These are phyloP conservation scores for Fonsecaea multimorphosa DNA, from an alignment of 2,329 filamentous ascomycete genomes.

Conservation along the genomic window DNA sequence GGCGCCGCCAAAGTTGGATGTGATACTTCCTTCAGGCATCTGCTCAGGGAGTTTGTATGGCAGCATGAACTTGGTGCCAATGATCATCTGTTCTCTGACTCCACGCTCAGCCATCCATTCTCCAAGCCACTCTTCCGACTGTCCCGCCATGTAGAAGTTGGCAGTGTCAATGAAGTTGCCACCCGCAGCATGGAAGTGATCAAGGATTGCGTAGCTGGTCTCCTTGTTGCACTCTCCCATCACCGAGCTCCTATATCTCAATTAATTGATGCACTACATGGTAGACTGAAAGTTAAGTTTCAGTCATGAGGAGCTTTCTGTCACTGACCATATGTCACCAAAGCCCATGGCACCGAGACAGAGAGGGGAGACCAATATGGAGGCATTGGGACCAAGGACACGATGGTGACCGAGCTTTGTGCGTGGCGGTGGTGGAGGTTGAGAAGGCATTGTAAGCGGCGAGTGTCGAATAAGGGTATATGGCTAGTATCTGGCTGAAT, in stretches of 20 bases:
- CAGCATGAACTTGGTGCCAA: slow-evolving; percentile 61
- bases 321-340: slow-evolving; percentile 46
- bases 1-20: slow-evolving; percentile 52
- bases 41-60: slow-evolving; percentile 43
- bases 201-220: slow-evolving; percentile 53
- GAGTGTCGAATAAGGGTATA: not conserved
- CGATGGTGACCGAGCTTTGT: slow-evolving; percentile 59
- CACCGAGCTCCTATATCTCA: slow-evolving; percentile 47
- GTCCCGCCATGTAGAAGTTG: slow-evolving; percentile 47
- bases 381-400: slow-evolving; percentile 58
- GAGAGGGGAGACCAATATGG: slow-evolving; percentile 61
- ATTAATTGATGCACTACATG: not conserved
- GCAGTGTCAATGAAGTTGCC: slow-evolving; percentile 62
- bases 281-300: not conserved
- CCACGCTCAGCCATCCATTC: slow-evolving; percentile 57
- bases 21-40: slow-evolving; percentile 9
- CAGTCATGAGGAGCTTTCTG: not conserved
- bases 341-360: slow-evolving; percentile 63
- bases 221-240: slow-evolving; percentile 50
- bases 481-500: not conserved
- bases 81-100: slow-evolving; percentile 57
- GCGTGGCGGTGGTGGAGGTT: slow-evolving; percentile 42
- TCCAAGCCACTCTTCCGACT: slow-evolving; percentile 57
- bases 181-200: slow-evolving; percentile 53
- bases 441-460: not conserved